Conservation (phyloP, 2,329 filamentous ascomycete species). For the Leptosphaerulina australis region DNA sequence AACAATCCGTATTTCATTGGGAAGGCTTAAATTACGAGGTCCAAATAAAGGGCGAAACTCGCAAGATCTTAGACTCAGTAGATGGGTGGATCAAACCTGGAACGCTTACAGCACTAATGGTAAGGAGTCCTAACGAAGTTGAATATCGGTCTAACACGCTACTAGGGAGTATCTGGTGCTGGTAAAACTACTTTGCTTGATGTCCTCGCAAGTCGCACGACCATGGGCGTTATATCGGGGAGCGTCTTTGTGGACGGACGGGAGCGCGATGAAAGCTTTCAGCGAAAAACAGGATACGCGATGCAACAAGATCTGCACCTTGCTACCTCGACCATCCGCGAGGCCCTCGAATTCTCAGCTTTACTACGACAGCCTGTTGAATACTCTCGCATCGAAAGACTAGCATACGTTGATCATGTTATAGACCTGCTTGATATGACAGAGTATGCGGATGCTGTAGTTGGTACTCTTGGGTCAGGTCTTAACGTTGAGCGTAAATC, state of each 20-base stretch:
- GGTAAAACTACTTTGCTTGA: slow-evolving; percentile 92
- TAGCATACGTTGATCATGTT: slow-evolving; percentile 29
- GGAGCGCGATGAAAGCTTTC: slow-evolving; percentile 73
- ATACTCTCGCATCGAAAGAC: slow-evolving; percentile 20
- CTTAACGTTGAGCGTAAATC: slow-evolving; percentile 53
- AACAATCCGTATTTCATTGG: slow-evolving; percentile 49
- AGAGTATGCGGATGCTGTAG: slow-evolving; percentile 30
- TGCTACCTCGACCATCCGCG: slow-evolving; percentile 39
- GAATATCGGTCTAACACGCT: neutral
- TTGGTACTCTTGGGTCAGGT: slow-evolving; percentile 25
- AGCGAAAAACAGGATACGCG: slow-evolving; percentile 86
- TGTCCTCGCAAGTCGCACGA: slow-evolving; percentile 59
- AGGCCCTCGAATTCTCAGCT: slow-evolving; percentile 53
- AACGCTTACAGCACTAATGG: slow-evolving; percentile 54
- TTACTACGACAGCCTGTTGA: slow-evolving; percentile 31
- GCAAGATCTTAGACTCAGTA: slow-evolving; percentile 59
- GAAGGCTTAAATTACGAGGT: slow-evolving; percentile 36
- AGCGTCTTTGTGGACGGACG: slow-evolving; percentile 37
- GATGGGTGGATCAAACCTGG: slow-evolving; percentile 62
- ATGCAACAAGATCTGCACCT: slow-evolving; percentile 64
- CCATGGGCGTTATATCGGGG: slow-evolving; percentile 38
- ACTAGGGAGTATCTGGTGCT: slow-evolving; percentile 78
- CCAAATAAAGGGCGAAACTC: slow-evolving; percentile 48
- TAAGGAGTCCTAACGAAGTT: slow-evolving; percentile 7
- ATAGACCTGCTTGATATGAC: slow-evolving; percentile 26